Base-by-base conservation (phyloP, 129 eudicot species). In the Dittrichia graveolens region DNA sequence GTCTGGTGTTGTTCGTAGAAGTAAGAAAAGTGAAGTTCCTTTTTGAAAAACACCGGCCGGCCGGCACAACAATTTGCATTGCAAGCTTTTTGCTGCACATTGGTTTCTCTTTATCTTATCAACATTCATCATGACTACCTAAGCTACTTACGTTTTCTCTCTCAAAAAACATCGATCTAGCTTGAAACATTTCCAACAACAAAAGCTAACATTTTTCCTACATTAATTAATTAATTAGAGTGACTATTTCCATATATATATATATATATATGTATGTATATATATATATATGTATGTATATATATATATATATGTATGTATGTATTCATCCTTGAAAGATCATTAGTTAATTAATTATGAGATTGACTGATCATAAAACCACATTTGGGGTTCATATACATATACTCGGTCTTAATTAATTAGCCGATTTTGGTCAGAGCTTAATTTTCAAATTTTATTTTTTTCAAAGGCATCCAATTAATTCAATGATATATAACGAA, bases 61-160 rank as follows among this genome's bases (percentile, higher is more conserved):
- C 31, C 31, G 96, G 93, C 96, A 87, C 83, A 83, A 62, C 78
- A 80, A 65, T 78, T 80, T 75, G 76, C 78, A 67, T 65, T 79
- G 63, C 61, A 83, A 82, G 74, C 82, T 92, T 92, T 89, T 65
- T 61, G 82, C 89, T 82, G 83, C 77, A 73, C 72, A 19, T 40
- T 89, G 85, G 84, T 89, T 89, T 80, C 90, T 83, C 91, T 89
- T 87, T 92, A 74, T 83, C 82, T 34, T 80, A 76, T 82, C 91
- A 86, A 75, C 61, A 52, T 24, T 2, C 31, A 24, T 24, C n/a
- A n/a, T n/a, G n/a, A n/a, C n/a, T n/a, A 2, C 31, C 31, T 24
- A 24, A 24, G 31, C 31, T 48, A 50, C 69, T 83, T 75, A 78
- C 81, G 82, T 86, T 71, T 64, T 64, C 70, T 75, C 79, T 53